phyloP scores from a whole-genome alignment of 2,329 filamentous ascomycete genomes.

The Cladosporium phlei region DNA sequence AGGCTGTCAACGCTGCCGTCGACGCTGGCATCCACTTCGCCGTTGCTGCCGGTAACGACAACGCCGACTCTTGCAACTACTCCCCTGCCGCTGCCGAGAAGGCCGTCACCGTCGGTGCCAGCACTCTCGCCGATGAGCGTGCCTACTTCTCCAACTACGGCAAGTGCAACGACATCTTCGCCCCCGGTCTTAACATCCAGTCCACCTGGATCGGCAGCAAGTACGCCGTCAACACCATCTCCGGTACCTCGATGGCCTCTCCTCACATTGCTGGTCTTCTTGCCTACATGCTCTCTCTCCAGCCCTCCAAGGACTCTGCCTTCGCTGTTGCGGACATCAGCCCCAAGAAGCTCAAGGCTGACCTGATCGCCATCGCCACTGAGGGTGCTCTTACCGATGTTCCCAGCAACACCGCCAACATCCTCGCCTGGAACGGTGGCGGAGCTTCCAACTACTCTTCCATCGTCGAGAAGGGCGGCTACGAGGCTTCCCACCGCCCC shows the following conservation, averaged over 20 bases:
- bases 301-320: slow-evolving; percentile 83
- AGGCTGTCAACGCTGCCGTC: slow-evolving; percentile 90
- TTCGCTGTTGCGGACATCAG: slow-evolving; percentile 86
- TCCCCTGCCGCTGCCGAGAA: slow-evolving; percentile 89
- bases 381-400: slow-evolving; percentile 73
- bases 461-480: slow-evolving; percentile 36
- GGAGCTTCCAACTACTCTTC: slow-evolving; percentile 79
- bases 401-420: slow-evolving; percentile 80
- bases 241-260: slow-evolving; percentile 97
- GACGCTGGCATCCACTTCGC: slow-evolving; percentile 92
- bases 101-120: slow-evolving; percentile 93
- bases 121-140: slow-evolving; percentile 86
- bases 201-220: slow-evolving; percentile 99
- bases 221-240: slow-evolving; percentile 97
- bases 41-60: slow-evolving; percentile 97
- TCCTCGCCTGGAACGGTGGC: slow-evolving; percentile 98
- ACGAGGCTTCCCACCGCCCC: slow-evolving; percentile 50
- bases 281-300: slow-evolving; percentile 95
- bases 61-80: slow-evolving; percentile 98
- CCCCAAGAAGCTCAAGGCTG: slow-evolving; percentile 88
- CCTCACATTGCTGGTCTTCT: slow-evolving; percentile 94
- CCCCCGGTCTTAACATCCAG: slow-evolving; percentile 90
- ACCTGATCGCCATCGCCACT: slow-evolving; percentile 79
- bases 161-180: slow-evolving; percentile 99
- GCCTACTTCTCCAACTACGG: slow-evolving; percentile 99